Evolutionary conservation across 768 basidiomycete species (phyloP).

Genomic region (Lactarius tabidus): DNA sequence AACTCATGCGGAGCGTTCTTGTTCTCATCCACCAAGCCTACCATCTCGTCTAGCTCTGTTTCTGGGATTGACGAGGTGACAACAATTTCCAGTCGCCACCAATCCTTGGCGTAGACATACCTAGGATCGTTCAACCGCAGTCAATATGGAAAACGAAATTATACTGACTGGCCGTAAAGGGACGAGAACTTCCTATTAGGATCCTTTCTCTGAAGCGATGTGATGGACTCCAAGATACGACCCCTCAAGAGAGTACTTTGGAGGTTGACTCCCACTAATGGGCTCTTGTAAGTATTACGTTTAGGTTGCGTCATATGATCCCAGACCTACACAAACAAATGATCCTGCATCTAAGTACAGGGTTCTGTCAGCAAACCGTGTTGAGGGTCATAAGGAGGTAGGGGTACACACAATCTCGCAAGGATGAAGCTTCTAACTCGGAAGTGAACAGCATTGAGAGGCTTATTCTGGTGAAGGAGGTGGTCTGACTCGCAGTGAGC

Average conservation of each 20-base stretch:
- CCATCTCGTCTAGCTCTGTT: slow-evolving; percentile 20
- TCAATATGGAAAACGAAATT: not conserved
- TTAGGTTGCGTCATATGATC: not conserved
- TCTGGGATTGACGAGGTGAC: slow-evolving; percentile 13
- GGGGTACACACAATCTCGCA: slow-evolving; percentile 17
- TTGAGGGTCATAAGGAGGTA: not conserved
- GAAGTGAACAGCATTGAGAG: not conserved
- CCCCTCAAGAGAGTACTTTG: not conserved
- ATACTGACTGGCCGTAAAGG: slow-evolving; percentile 3
- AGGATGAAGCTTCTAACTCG: slow-evolving; percentile 5
- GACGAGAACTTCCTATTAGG: not conserved
- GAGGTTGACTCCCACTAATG: slow-evolving; percentile 13
- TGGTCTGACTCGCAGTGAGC: not conserved
- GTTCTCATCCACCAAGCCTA: slow-evolving; percentile 6
- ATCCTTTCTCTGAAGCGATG: slow-evolving; percentile 13
- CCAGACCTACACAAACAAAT: slow-evolving; percentile 15
- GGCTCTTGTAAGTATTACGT: not conserved
- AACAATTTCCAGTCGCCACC: not conserved
- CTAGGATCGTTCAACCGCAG: not conserved
- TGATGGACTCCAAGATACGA: not conserved
- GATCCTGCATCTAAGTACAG: slow-evolving; percentile 4
- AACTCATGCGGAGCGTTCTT: not conserved
- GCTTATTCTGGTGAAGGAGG: slow-evolving; percentile 8
- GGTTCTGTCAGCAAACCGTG: not conserved
- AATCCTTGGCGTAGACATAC: slow-evolving; percentile 13